Percentiles rank a stretch among this genome's conserved stretches.
phyloP scores from a whole-genome alignment of 495 filamentous ascomycete species.

The Podospora anserina region DNA sequence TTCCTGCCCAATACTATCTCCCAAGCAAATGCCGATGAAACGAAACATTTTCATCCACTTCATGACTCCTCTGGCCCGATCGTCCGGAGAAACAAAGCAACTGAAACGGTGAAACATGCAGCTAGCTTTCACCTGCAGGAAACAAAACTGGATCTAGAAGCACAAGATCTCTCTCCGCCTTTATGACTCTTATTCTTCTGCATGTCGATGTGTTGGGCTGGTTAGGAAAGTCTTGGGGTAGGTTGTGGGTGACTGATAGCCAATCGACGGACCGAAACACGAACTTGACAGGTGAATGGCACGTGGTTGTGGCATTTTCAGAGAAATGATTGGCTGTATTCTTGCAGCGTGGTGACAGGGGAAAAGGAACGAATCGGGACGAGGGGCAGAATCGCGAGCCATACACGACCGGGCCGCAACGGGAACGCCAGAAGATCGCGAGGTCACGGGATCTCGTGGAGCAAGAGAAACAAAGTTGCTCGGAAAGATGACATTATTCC shows the following conservation, averaged over 20 bases:
- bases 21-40: not conserved
- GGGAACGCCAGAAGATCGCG: not conserved
- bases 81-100: not conserved
- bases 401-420: not conserved
- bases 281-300: slow-evolving; percentile 14
- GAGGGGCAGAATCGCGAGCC: slow-evolving; percentile 1
- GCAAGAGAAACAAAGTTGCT: not conserved
- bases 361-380: slow-evolving; percentile 9
- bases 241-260: slow-evolving; percentile 1
- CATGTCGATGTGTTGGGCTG: slow-evolving; percentile 7
- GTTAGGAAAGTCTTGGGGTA: no score
- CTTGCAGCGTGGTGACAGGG: slow-evolving; percentile 10
- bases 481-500: not conserved
- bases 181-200: slow-evolving; percentile 16
- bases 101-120: not conserved
- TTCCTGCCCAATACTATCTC: not conserved
- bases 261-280: slow-evolving; percentile 17
- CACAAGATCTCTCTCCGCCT: not conserved
- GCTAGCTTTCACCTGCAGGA: not conserved
- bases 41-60: not conserved
- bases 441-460: slow-evolving; percentile 11
- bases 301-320: not conserved
- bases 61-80: not conserved
- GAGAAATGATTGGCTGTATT: slow-evolving; percentile 9
- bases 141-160: slow-evolving; percentile 5